phyloP scores from a whole-genome alignment of 305 asterid species.

The Solanum aculeatissimum region DNA sequence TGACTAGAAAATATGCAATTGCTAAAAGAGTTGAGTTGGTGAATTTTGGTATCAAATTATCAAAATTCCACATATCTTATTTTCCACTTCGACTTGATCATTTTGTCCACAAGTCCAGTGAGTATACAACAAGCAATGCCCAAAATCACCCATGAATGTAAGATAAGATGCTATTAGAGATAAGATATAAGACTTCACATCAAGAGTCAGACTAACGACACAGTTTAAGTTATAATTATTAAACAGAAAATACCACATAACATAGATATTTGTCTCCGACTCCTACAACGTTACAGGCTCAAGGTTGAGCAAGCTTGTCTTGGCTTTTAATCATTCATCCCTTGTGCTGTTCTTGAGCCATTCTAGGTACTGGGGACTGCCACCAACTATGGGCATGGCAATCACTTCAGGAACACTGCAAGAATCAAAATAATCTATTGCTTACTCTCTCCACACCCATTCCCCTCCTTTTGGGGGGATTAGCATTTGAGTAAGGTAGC shows the following conservation, averaged over 20 bases:
- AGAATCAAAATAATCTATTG: neutral
- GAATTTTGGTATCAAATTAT: neutral
- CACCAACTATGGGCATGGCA: slow-evolving; percentile 84
- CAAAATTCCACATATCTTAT: neutral
- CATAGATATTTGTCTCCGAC: neutral
- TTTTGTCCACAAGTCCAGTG: neutral
- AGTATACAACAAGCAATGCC: neutral
- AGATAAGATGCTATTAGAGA: neutral
- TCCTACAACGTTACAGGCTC: neutral
- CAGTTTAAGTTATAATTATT: neutral
- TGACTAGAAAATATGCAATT: neutral
- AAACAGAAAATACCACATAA: neutral
- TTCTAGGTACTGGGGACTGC: slow-evolving; percentile 65
- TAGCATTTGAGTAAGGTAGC: neutral
- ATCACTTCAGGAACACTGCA: slow-evolving; percentile 90
- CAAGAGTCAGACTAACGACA: neutral
- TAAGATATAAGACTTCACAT: neutral
- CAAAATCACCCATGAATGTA: neutral
- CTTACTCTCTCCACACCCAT: neutral
- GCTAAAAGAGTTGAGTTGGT: neutral
- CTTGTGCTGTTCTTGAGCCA: slow-evolving; percentile 80
- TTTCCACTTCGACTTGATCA: neutral
- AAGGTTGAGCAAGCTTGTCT: neutral
- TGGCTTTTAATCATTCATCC: slow-evolving; percentile 11
- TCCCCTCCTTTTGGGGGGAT: neutral